Percentiles rank a stretch among this genome's conserved stretches.
Conservation (phyloP, 1,284 basidiomycete species). For the Ganoderma leucocontextum region DNA sequence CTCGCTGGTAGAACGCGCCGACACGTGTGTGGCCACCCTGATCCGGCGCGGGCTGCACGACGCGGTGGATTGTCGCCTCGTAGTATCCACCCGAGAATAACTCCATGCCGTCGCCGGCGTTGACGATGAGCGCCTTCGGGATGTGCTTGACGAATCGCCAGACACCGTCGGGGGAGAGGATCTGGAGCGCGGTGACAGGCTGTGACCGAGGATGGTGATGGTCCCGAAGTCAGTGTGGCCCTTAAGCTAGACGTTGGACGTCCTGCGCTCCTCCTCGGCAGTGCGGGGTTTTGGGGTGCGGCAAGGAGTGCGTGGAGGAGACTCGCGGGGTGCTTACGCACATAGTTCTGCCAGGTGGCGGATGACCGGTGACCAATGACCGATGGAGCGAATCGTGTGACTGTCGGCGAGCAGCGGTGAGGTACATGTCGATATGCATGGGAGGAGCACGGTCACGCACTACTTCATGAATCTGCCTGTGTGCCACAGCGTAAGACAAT, state of each 20-base stretch:
- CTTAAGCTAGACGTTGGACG: slow-evolving; percentile 50
- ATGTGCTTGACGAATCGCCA: slow-evolving; percentile 71
- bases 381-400: no score
- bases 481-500: no score
- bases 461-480: slow-evolving; percentile 67
- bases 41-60: slow-evolving; percentile 57
- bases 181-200: slow-evolving; percentile 64
- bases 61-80: slow-evolving; percentile 52
- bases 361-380: no score
- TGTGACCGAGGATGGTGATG: slow-evolving; percentile 69
- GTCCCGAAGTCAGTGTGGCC: slow-evolving; percentile 74
- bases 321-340: no score
- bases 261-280: slow-evolving; percentile 60
- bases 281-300: no score
- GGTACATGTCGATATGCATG: background rate
- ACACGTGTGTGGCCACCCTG: slow-evolving; percentile 53
- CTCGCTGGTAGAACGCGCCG: slow-evolving; percentile 51
- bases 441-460: slow-evolving; percentile 36
- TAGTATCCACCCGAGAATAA: slow-evolving; percentile 55
- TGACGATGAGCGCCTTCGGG: slow-evolving; percentile 64
- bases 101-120: slow-evolving; percentile 52
- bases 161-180: slow-evolving; percentile 41
- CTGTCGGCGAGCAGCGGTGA: slow-evolving; percentile 49
- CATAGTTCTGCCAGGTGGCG: no score
- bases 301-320: no score